These are phyloP conservation scores for Colletotrichum liriopes DNA, from an alignment of 2,329 filamentous ascomycete species.

Conservation along the genomic window DNA sequence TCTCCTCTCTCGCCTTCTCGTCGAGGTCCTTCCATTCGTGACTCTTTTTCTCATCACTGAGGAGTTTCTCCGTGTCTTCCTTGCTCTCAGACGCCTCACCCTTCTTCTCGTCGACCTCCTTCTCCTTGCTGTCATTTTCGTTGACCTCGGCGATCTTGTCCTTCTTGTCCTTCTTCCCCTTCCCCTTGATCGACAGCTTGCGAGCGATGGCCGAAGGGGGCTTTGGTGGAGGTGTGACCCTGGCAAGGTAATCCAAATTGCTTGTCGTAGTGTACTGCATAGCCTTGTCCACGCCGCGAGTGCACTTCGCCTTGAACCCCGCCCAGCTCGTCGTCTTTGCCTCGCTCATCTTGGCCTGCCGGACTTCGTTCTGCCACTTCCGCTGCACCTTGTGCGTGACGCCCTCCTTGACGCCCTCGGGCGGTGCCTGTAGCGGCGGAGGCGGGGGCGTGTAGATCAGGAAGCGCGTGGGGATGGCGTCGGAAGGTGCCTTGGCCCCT, in stretches of 20 bases:
- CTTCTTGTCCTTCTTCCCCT: conserved; percentile 38
- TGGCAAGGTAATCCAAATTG: conserved; percentile 35
- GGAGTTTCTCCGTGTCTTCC: conserved; percentile 1
- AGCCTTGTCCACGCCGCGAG: conserved; percentile 32
- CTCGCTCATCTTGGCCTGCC: conserved; percentile 36
- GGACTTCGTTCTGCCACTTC: conserved; percentile 37
- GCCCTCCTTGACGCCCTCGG: conserved; percentile 38
- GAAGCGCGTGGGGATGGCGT: conserved; percentile 33
- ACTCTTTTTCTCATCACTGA: conserved; percentile 4
- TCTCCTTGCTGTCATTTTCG: conserved; percentile 15
- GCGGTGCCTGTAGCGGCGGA: conserved; percentile 35
- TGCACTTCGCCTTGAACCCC: conserved; percentile 39
- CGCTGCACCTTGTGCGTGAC: conserved; percentile 41
- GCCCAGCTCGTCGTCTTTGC: conserved; percentile 41
- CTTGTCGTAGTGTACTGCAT: conserved; percentile 41
- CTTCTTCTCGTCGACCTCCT: conserved; percentile 25
- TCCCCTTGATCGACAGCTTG: conserved; percentile 26
- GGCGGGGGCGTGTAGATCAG: conserved; percentile 38
- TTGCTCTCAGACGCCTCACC: not conserved
- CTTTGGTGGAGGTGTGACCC: conserved; percentile 28
- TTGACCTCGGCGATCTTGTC: conserved; percentile 11
- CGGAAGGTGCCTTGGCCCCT: conserved; percentile 17
- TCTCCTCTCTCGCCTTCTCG: conserved; percentile 27
- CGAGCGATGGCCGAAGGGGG: conserved; percentile 19
- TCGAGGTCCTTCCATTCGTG: conserved; percentile 15